Percentiles rank a stretch among this genome's conserved stretches.
Conservation (phyloP, 1,139 yeast genomes). For the Kurtzmaniella quercitrusa region DNA sequence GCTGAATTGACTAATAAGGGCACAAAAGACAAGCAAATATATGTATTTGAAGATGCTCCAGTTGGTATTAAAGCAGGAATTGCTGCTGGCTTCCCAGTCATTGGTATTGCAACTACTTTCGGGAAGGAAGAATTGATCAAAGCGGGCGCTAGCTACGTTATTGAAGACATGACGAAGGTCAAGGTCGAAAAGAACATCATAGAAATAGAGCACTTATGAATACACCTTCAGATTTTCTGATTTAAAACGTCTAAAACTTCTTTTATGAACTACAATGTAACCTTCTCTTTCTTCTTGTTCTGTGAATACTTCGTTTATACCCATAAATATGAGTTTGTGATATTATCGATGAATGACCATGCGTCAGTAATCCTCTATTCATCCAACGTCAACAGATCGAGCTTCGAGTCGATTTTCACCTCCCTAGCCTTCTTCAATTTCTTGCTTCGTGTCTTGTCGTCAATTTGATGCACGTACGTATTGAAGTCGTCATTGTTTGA, state of each 20-base stretch:
- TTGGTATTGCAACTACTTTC: constrained; percentile 19
- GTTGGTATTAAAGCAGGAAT: constrained; percentile 18
- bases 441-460: constrained; percentile 30
- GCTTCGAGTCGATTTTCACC: constrained; percentile 26
- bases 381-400: constrained; percentile 19
- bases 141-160: constrained; percentile 19
- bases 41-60: constrained; percentile 21
- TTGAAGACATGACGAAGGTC: constrained; percentile 15
- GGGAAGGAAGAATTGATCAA: constrained; percentile 12
- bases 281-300: too few species aligned
- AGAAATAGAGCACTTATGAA: not conserved
- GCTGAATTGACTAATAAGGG: constrained; percentile 6
- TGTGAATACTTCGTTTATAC: too few species aligned
- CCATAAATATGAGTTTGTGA: not conserved
- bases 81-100: constrained; percentile 16
- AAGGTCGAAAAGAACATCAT: constrained; percentile 2
- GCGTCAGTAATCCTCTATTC: too few species aligned
- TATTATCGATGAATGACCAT: too few species aligned
- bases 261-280: too few species aligned
- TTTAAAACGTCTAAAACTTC: too few species aligned
- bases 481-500: constrained; percentile 3
- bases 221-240: too few species aligned
- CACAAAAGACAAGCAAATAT: constrained; percentile 8
- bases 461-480: constrained; percentile 15
- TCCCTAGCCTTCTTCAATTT: constrained; percentile 32